Percentiles rank a stretch among this genome's conserved stretches.
phyloP scores from a whole-genome alignment of 805 yeast genomes.

The Candida sonorensis region DNA sequence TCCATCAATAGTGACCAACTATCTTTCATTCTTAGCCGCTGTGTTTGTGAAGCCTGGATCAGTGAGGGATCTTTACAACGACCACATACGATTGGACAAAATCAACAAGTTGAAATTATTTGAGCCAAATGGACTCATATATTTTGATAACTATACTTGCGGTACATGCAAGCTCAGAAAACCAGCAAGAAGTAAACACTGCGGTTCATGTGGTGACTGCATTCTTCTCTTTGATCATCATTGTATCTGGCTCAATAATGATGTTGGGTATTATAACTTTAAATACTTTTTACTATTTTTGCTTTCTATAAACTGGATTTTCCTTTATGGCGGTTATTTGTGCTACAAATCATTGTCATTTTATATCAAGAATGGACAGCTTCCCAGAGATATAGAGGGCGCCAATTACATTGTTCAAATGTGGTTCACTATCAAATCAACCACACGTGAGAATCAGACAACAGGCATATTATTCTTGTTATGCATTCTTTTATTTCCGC shows the following conservation, averaged over 20 bases:
- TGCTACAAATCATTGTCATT: conserved; percentile 23
- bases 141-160: conserved; percentile 30
- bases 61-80: conserved; percentile 9
- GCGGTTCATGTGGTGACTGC: conserved; percentile 63
- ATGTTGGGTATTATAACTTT: conserved; percentile 48
- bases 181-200: conserved; percentile 73
- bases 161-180: conserved; percentile 58
- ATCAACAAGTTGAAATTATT: conserved; percentile 13
- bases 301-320: conserved; percentile 25
- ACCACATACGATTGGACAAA: conserved; percentile 4
- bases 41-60: conserved; percentile 39
- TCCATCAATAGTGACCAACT: conserved; percentile 28
- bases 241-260: conserved; percentile 48
- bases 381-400: conserved; percentile 13
- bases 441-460: conserved; percentile 29
- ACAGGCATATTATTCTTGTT: conserved; percentile 37
- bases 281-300: conserved; percentile 40
- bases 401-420: conserved; percentile 9
- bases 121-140: conserved; percentile 36
- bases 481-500: conserved; percentile 31
- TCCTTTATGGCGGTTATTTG: conserved; percentile 36
- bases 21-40: conserved; percentile 31
- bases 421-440: conserved; percentile 22
- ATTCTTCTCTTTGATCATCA: conserved; percentile 60
- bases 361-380: conserved; percentile 1